Conservation (phyloP, 2,329 filamentous ascomycete species). For the Hymenoscyphus repandus region DNA sequence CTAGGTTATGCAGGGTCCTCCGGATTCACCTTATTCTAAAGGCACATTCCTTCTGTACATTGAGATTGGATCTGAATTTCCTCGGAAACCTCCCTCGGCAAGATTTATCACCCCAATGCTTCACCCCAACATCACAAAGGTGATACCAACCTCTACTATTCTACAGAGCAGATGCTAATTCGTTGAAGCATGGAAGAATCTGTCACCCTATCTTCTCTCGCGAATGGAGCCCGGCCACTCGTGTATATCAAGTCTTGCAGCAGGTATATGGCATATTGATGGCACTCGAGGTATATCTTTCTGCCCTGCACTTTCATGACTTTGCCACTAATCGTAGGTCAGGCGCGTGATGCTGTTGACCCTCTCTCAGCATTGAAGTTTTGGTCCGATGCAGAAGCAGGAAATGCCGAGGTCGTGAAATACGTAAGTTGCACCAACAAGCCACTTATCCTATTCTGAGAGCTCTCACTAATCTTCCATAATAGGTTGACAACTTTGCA, state of each 20-base stretch:
- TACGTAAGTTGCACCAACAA: constrained; percentile 15
- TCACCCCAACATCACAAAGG: constrained; percentile 26
- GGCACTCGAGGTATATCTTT: constrained; percentile 16
- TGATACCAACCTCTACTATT: neutral
- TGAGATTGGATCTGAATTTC: constrained; percentile 19
- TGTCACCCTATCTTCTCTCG: constrained; percentile 24
- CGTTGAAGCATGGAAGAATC: constrained; percentile 19
- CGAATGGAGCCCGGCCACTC: constrained; percentile 20
- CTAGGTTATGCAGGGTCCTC: constrained; percentile 52
- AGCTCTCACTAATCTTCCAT: neutral
- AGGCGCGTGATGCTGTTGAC: constrained; percentile 18
- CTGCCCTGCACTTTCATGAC: neutral
- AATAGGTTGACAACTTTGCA: constrained; percentile 9
- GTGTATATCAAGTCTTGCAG: constrained; percentile 20
- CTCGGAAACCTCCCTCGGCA: constrained; percentile 14
- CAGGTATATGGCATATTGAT: constrained; percentile 22
- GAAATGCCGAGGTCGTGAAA: constrained; percentile 16
- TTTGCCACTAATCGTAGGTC: neutral
- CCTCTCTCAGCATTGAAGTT: constrained; percentile 19
- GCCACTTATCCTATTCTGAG: neutral
- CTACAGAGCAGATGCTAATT: neutral
- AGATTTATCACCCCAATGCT: constrained; percentile 24
- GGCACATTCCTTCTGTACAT: constrained; percentile 21
- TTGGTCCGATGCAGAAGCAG: constrained; percentile 18
- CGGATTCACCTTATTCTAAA: constrained; percentile 53